These are phyloP conservation scores for Buxus sempervirens DNA, from an alignment of 164 flowering plant species.

Conservation along the genomic window DNA sequence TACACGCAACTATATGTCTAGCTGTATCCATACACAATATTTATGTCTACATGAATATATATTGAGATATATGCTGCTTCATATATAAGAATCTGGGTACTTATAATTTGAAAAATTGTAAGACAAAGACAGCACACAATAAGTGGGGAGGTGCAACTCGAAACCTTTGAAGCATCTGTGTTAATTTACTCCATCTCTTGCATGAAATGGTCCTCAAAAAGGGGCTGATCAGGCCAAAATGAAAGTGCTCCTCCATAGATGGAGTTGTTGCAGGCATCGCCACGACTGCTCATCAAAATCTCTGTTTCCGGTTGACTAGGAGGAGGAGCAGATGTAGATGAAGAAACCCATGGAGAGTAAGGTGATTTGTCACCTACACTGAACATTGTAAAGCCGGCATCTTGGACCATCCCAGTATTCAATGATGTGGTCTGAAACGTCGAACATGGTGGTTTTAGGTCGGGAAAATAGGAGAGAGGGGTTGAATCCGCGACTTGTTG, in stretches of 20 bases:
- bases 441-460: conserved; percentile 14
- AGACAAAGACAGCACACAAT: neutral
- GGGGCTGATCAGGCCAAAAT: conserved; percentile 37
- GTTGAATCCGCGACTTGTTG: neutral
- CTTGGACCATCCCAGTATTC: conserved; percentile 9
- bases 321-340: conserved; percentile 12
- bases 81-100: neutral
- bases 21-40: too few species aligned
- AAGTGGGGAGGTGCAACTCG: neutral
- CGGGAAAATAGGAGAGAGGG: conserved; percentile 30
- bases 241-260: conserved; percentile 27
- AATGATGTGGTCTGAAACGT: conserved; percentile 16
- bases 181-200: conserved; percentile 28
- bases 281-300: conserved; percentile 4
- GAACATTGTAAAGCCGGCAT: neutral
- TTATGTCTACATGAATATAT: too few species aligned
- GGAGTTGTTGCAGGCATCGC: conserved; percentile 27
- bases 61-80: too few species aligned
- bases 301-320: conserved; percentile 15
- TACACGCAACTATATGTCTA: too few species aligned
- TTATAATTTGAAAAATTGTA: too few species aligned
- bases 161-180: neutral
- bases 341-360: conserved; percentile 12
- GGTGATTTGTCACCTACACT: neutral
- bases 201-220: conserved; percentile 35